Evolutionary conservation across 805 yeast genomes (phyloP).

Genomic region (Blastobotrys attinorum): DNA sequence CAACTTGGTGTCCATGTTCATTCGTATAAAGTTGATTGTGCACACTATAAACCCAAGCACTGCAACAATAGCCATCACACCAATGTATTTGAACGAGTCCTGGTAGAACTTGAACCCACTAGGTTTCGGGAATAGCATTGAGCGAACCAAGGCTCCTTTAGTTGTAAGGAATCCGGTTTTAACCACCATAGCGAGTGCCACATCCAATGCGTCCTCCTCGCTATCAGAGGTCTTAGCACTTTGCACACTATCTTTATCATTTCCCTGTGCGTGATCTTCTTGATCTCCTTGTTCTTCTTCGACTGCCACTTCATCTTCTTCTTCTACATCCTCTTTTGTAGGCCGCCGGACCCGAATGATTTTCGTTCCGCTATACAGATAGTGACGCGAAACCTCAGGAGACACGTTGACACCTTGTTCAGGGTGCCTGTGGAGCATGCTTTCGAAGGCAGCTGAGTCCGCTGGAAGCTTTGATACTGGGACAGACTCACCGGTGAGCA

Average conservation of each 20-base stretch:
- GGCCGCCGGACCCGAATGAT: constrained; percentile 74
- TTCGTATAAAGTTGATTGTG: constrained; percentile 68
- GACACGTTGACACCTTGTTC: constrained; percentile 50
- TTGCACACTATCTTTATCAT: too few species aligned
- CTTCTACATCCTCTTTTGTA: constrained; percentile 29
- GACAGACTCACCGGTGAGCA: constrained; percentile 97
- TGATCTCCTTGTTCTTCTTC: constrained; percentile 15
- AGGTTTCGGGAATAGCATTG: constrained; percentile 96
- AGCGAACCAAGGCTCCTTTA: constrained; percentile 85
- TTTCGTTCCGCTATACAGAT: constrained; percentile 82
- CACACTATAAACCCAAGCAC: constrained; percentile 75
- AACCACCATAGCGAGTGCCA: constrained; percentile 80
- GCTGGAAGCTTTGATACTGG: constrained; percentile 84
- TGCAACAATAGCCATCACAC: constrained; percentile 86
- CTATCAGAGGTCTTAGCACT: too few species aligned
- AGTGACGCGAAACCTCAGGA: constrained; percentile 62
- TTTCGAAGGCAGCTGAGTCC: constrained; percentile 47
- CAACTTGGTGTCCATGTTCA: constrained; percentile 60
- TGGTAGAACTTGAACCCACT: constrained; percentile 85
- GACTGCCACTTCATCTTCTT: constrained; percentile 19
- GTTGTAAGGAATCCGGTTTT: constrained; percentile 94
- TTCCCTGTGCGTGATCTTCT: too few species aligned
- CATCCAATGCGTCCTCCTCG: constrained; percentile 38
- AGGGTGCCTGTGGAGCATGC: constrained; percentile 11
- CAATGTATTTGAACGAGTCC: constrained; percentile 94